Percentiles rank a stretch among this genome's conserved stretches.
Conservation (phyloP, 2,329 filamentous ascomycete genomes). For the Colletotrichum agaves region DNA sequence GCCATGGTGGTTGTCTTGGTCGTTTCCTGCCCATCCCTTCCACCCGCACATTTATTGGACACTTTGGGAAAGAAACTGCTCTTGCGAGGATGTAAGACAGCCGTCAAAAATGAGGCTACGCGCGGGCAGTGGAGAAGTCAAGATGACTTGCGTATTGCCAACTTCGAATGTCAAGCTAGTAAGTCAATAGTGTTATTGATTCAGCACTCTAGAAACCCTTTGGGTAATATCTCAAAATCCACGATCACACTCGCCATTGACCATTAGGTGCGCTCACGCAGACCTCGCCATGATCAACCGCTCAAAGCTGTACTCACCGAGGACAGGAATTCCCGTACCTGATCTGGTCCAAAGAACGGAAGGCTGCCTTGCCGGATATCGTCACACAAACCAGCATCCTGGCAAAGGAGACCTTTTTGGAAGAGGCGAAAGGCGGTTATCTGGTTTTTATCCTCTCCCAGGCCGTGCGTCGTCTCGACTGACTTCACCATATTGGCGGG, state of each 20-base stretch:
- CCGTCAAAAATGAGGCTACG: constrained; percentile 3
- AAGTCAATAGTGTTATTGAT: neutral
- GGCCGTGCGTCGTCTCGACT: neutral
- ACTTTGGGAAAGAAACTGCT: neutral
- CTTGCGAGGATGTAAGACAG: neutral
- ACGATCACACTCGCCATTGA: neutral
- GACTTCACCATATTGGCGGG: neutral
- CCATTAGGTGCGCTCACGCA: neutral
- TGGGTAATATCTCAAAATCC: neutral
- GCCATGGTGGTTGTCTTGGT: neutral
- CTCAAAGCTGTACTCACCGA: neutral
- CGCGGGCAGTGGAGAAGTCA: neutral
- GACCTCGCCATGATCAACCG: neutral
- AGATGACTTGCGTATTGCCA: neutral
- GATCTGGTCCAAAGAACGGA: neutral
- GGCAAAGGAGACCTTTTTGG: neutral
- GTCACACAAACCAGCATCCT: neutral
- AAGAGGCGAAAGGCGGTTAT: neutral
- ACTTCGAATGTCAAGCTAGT: constrained; percentile 1
- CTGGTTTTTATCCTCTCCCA: neutral
- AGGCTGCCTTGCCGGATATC: neutral
- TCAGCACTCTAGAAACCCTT: neutral
- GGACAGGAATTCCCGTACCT: neutral
- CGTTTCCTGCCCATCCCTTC: neutral
- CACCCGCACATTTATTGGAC: neutral